phyloP scores from a whole-genome alignment of 2,329 filamentous ascomycete genomes.

The Verticillium nonalfalfae region DNA sequence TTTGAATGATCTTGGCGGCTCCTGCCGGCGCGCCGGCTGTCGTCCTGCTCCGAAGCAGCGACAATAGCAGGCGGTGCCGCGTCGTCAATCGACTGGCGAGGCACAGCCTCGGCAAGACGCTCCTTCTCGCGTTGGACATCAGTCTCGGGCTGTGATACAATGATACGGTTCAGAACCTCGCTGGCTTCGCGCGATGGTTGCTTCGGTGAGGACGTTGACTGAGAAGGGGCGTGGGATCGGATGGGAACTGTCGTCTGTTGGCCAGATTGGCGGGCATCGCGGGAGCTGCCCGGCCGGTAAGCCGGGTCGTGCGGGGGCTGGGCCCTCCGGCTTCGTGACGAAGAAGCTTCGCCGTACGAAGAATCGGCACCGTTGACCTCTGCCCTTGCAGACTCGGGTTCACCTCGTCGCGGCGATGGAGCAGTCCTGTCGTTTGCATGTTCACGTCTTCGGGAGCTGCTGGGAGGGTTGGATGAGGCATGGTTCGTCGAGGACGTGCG shows the following conservation, averaged over 20 bases:
- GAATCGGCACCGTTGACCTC: conserved; percentile 24
- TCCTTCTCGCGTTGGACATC: conserved; percentile 68
- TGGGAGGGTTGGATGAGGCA: conserved; percentile 20
- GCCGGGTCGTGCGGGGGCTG: conserved; percentile 31
- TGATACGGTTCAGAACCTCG: conserved; percentile 69
- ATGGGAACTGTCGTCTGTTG: conserved; percentile 34
- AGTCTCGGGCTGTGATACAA: conserved; percentile 69
- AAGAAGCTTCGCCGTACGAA: conserved; percentile 26
- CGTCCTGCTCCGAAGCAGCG: conserved; percentile 34
- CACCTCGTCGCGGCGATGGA: conserved; percentile 33
- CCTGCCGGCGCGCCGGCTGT: conserved; percentile 38
- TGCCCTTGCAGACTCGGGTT: conserved; percentile 26
- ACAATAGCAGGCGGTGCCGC: conserved; percentile 38
- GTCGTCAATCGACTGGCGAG: conserved; percentile 34
- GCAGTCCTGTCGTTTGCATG: conserved; percentile 37
- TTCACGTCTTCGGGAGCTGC: conserved; percentile 36
- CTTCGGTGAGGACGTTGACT: conserved; percentile 43
- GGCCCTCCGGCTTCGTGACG: conserved; percentile 30
- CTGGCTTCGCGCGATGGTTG: conserved; percentile 68
- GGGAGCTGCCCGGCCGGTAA: conserved; percentile 29
- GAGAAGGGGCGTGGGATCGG: conserved; percentile 31
- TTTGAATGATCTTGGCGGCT: conserved; percentile 56
- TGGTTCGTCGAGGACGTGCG: conserved; percentile 69
- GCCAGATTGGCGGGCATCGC: conserved; percentile 28
- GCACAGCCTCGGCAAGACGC: conserved; percentile 56